These are phyloP conservation scores for Phytopythium sindhum DNA, from an alignment of 352 stramenopile genomes.

Conservation along the genomic window DNA sequence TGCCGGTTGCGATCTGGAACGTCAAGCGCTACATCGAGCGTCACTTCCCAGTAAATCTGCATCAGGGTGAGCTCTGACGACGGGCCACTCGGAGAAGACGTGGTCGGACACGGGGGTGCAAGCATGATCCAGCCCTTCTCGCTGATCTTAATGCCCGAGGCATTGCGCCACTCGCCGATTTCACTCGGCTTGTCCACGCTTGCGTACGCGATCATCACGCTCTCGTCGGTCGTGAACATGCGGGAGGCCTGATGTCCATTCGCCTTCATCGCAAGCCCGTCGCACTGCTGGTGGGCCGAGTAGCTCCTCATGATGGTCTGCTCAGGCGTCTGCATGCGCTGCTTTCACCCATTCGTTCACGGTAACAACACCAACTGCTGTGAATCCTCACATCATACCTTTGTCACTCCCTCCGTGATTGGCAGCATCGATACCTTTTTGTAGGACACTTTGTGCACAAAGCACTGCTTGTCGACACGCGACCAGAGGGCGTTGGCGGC, in stretches of 20 bases:
- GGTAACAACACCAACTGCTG: no score
- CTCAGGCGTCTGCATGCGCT: neutral
- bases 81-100: neutral
- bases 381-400: no score
- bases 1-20: neutral
- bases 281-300: neutral
- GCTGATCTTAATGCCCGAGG: neutral
- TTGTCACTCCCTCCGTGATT: neutral
- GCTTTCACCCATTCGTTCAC: neutral
- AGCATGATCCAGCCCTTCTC: constrained; percentile 3
- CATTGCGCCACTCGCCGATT: neutral
- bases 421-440: constrained; percentile 1
- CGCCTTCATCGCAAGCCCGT: neutral
- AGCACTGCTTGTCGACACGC: neutral
- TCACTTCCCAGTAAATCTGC: constrained; percentile 4
- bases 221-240: neutral
- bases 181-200: neutral
- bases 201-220: constrained; percentile 1
- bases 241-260: neutral
- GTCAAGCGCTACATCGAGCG: neutral
- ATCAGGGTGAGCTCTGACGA: constrained; percentile 1
- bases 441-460: constrained; percentile 1
- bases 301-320: constrained; percentile 1
- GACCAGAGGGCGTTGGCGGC: neutral
- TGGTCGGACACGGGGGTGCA: no score